Evolutionary conservation across 148 eudicot genomes (phyloP), one percentile per base, ranked within the genome.

Genomic region (Linanthus parryae): DNA sequence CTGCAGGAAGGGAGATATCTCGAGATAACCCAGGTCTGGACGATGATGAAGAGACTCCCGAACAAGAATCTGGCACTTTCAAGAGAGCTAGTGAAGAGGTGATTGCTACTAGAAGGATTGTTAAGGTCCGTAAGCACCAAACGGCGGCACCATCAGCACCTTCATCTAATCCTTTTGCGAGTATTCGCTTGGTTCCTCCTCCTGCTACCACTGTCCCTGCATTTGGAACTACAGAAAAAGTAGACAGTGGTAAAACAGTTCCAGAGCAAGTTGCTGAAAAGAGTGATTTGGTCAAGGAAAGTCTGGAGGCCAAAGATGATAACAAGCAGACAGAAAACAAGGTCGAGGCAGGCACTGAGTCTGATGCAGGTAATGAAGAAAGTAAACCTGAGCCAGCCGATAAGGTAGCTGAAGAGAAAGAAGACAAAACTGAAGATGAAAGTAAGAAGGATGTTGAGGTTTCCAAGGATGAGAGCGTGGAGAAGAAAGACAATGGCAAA

Each of bases 71-170:
- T 10, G 96, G 99, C 29, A 81, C 88, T 43, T 84, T 92, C 55
- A 71, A 88, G 75, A 84, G 46, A 63, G 99, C 96, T 9, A 79
- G 77, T 59, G 99, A 82, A 1, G 99, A 87, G 23, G 96, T 92
- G 24, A 53, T 92, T 65, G 96, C 98, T 20, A 40, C 54, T 27
- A 79, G 98, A 63, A 84, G 73, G 64, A 84, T 92, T 18, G 83
- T 92, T 48, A 84, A 84, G 74, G 98, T 77, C 63, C 95, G 87
- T 30, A 78, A 80, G 24, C 69, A 69, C 10, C 85, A 64, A 43
- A 46, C 82, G 36, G 53, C 94, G 19, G 28, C 85, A 43, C 44
- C 84, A 30, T 34, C 91, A 45, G 66, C 78, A 36, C 75, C 98
- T 54, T 52, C 94, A 37, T 52, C 82, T 38, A 92, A 92, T 58